Conservation (phyloP, 345 rosid genomes). For the Dimocarpus longan region DNA sequence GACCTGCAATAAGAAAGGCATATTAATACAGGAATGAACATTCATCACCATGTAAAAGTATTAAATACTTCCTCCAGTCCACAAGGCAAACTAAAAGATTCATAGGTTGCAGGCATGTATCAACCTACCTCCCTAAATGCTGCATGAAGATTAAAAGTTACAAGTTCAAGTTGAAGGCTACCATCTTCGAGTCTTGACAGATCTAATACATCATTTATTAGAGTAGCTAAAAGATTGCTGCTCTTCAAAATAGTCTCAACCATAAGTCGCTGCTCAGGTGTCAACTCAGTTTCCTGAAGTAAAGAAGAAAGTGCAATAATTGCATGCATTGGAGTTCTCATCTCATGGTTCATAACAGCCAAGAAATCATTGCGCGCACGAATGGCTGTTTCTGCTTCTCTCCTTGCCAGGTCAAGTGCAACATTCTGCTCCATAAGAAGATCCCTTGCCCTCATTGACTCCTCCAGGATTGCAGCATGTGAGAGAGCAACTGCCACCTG, state of each 20-base stretch:
- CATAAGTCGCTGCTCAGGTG: conserved; percentile 95
- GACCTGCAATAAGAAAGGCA: conserved; percentile 55
- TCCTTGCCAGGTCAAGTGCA: conserved; percentile 88
- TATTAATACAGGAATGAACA: conserved; percentile 1
- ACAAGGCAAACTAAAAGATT: conserved; percentile 12
- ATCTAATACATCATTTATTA: conserved; percentile 94
- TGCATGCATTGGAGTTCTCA: conserved; percentile 99
- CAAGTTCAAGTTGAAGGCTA: conserved; percentile 84
- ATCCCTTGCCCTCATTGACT: conserved; percentile 97
- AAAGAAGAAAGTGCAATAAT: conserved; percentile 95
- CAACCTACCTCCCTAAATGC: conserved; percentile 75
- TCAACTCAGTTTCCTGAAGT: conserved; percentile 93
- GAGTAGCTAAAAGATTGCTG: conserved; percentile 82
- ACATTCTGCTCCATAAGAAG: conserved; percentile 96
- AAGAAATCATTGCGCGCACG: conserved; percentile 95
- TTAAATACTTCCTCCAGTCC: background rate
- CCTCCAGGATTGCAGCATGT: conserved; percentile 97
- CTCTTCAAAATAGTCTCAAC: conserved; percentile 96
- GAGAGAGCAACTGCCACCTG: conserved; percentile 99
- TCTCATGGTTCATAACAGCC: conserved; percentile 99
- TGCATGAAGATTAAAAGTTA: conserved; percentile 67
- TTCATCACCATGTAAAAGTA: background rate
- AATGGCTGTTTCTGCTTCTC: conserved; percentile 96
- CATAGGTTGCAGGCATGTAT: background rate
- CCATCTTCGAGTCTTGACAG: conserved; percentile 99